These are phyloP conservation scores for Xanthoconium purpureum DNA, from an alignment of 768 basidiomycete species.

Conservation along the genomic window DNA sequence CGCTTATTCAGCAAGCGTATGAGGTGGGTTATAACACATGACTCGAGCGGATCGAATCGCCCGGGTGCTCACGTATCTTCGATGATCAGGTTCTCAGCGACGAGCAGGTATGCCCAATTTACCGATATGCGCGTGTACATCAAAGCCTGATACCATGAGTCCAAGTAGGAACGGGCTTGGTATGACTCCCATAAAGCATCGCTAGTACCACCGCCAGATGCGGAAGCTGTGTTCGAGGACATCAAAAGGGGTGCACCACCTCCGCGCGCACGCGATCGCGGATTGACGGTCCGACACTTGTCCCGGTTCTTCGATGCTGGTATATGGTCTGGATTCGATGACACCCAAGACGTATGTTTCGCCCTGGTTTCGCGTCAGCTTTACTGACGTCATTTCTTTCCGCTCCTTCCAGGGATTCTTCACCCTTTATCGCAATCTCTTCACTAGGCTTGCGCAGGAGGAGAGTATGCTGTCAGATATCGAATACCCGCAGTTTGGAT, in stretches of 20 bases:
- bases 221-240: constrained; percentile 80
- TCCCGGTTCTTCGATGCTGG: constrained; percentile 79
- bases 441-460: constrained; percentile 77
- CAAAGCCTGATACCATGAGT: constrained; percentile 13
- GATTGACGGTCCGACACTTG: constrained; percentile 77
- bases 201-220: constrained; percentile 77
- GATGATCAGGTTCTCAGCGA: constrained; percentile 77
- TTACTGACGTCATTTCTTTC: not conserved
- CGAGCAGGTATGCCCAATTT: constrained; percentile 68
- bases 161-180: constrained; percentile 92
- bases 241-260: constrained; percentile 67
- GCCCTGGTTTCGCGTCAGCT: not conserved
- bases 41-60: not conserved
- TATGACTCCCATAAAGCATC: constrained; percentile 92
- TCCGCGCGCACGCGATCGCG: constrained; percentile 58
- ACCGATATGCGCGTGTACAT: not conserved
- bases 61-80: not conserved
- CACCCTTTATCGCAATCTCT: constrained; percentile 84
- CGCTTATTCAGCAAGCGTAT: constrained; percentile 89
- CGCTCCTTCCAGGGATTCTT: constrained; percentile 70
- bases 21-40: constrained; percentile 53
- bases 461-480: constrained; percentile 49
- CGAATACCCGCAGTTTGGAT: constrained; percentile 82
- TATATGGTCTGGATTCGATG: constrained; percentile 64
- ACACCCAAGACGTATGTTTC: constrained; percentile 52